Conservation (phyloP, 2,329 filamentous ascomycete genomes). For the Microdochium nivale region DNA sequence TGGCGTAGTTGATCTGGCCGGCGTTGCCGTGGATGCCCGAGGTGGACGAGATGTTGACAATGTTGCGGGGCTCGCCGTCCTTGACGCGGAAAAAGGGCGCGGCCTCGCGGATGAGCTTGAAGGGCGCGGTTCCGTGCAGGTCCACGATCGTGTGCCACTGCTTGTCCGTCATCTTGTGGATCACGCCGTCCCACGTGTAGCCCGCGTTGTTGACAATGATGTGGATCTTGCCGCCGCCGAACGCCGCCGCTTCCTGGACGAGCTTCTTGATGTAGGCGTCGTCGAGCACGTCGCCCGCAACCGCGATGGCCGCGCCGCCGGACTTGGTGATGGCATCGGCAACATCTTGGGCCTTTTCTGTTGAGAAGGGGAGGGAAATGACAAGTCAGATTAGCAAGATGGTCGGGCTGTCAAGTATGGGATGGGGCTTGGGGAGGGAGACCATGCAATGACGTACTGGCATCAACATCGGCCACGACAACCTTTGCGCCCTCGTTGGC, state of each 20-base stretch:
- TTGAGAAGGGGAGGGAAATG: neutral
- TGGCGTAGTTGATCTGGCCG: slow-evolving; percentile 82
- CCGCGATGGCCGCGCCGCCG: slow-evolving; percentile 61
- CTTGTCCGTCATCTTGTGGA: slow-evolving; percentile 87
- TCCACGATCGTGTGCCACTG: slow-evolving; percentile 86
- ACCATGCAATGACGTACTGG: slow-evolving; percentile 32
- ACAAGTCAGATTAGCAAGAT: neutral
- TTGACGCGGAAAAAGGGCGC: slow-evolving; percentile 83
- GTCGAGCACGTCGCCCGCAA: slow-evolving; percentile 70
- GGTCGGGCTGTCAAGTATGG: neutral
- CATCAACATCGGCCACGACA: slow-evolving; percentile 76
- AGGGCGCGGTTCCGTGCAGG: slow-evolving; percentile 77
- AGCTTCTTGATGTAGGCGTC: slow-evolving; percentile 61
- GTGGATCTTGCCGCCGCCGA: slow-evolving; percentile 81
- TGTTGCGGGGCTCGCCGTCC: slow-evolving; percentile 68
- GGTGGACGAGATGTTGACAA: slow-evolving; percentile 79
- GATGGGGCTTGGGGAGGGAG: neutral
- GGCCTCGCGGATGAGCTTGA: slow-evolving; percentile 71
- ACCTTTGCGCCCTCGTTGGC: slow-evolving; percentile 85
- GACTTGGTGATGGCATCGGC: slow-evolving; percentile 60
- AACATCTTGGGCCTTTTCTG: slow-evolving; percentile 61
- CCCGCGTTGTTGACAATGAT: slow-evolving; percentile 89
- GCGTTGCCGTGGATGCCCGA: slow-evolving; percentile 80
- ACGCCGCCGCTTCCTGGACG: slow-evolving; percentile 67
- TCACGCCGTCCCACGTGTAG: slow-evolving; percentile 88